phyloP scores from a whole-genome alignment of 1,139 yeast species.

The Kodamaea alishanica region DNA sequence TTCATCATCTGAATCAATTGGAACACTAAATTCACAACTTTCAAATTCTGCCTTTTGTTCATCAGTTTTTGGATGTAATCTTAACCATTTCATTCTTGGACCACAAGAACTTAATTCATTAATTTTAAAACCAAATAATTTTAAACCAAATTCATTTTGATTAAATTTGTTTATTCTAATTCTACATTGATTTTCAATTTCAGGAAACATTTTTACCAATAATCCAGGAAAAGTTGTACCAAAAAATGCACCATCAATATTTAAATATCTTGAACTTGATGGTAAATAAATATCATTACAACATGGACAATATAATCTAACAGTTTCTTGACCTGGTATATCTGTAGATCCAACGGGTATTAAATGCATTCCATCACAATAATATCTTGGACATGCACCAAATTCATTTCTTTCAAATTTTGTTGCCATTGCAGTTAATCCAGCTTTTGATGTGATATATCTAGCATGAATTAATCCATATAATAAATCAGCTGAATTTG shows the following conservation, averaged over 20 bases:
- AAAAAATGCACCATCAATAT: constrained; percentile 93
- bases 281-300: constrained; percentile 91
- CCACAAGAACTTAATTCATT: constrained; percentile 77
- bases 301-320: constrained; percentile 88
- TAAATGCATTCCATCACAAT: constrained; percentile 88
- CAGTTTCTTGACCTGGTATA: constrained; percentile 87
- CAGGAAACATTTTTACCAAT: constrained; percentile 85
- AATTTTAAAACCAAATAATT: constrained; percentile 82
- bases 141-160: constrained; percentile 59
- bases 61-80: constrained; percentile 63
- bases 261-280: constrained; percentile 74
- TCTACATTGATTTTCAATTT: constrained; percentile 54
- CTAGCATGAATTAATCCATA: constrained; percentile 95
- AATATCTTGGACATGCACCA: constrained; percentile 88
- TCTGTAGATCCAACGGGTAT: constrained; percentile 92
- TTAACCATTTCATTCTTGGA: constrained; percentile 92
- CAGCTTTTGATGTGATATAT: constrained; percentile 83
- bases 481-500: constrained; percentile 85
- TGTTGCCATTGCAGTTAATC: constrained; percentile 92
- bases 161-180: constrained; percentile 54
- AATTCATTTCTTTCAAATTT: constrained; percentile 87
- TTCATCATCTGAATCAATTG: constrained; percentile 25
- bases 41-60: constrained; percentile 59
- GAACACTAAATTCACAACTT: constrained; percentile 59
- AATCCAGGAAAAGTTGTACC: constrained; percentile 95